These are phyloP conservation scores for Erythrophleum fordii DNA, from an alignment of 306 rosid genomes.

Conservation along the genomic window DNA sequence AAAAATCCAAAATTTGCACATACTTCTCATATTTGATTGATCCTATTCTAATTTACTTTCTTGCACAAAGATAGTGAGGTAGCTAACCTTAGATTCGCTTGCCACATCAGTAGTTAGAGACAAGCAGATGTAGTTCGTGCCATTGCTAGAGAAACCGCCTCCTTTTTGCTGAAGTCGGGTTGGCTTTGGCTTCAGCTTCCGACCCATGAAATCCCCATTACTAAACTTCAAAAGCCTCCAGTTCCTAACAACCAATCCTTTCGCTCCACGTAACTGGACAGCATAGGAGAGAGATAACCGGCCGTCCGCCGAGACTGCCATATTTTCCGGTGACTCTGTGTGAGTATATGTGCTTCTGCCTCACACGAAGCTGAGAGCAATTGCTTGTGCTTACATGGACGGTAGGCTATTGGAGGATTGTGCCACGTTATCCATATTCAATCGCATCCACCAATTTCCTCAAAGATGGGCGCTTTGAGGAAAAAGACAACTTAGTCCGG, in stretches of 20 bases:
- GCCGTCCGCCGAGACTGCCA: slow-evolving; percentile 44
- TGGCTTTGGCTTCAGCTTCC: slow-evolving; percentile 37
- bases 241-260: slow-evolving; percentile 17
- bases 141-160: slow-evolving; percentile 26
- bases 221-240: slow-evolving; percentile 37
- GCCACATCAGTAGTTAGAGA: slow-evolving; percentile 47
- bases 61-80: not conserved
- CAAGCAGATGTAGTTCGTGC: slow-evolving; percentile 33
- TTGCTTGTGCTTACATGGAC: slow-evolving; percentile 17
- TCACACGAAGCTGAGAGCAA: slow-evolving; percentile 29
- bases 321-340: slow-evolving; percentile 30
- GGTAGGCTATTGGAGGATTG: slow-evolving; percentile 27
- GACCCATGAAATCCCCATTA: slow-evolving; percentile 46
- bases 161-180: not conserved
- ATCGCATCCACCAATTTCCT: slow-evolving; percentile 44
- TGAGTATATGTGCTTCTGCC: slow-evolving; percentile 2
- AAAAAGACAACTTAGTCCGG: not conserved
- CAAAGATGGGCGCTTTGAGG: not conserved
- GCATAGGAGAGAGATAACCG: slow-evolving; percentile 45
- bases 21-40: not conserved
- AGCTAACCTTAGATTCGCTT: slow-evolving; percentile 46
- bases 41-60: not conserved
- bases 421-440: slow-evolving; percentile 53
- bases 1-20: not conserved
- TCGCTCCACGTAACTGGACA: slow-evolving; percentile 28